Base-by-base conservation (phyloP, 2,329 filamentous ascomycete species). In the Chaetomiaceae sp. region DNA sequence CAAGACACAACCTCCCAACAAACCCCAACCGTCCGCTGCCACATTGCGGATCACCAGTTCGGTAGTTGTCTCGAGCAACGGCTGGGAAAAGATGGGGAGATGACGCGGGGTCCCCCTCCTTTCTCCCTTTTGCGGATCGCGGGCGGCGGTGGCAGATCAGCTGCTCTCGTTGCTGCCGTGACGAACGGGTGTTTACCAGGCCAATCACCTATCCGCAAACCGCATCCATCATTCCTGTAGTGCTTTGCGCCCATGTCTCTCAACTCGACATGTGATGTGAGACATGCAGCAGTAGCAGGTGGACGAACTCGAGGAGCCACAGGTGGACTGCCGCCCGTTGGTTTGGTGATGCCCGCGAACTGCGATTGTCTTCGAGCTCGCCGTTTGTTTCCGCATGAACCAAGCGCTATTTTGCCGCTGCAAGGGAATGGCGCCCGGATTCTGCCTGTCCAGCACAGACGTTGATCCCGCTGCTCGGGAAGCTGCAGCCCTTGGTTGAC, bases 261-360 rank as follows among this genome's bases (percentile, higher is more conserved):
- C 37, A n/a, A 12, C 33, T 35, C 27, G 35, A 43, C 29, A 33
- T 32, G 48, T 46, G 45, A 41, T n/a, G 45, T 51, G 48, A 24
- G 22, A 24, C 22, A n/a, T n/a, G n/a, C n/a, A n/a, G n/a, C n/a
- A 24, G 22, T 9, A 24, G 22, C 5, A 6, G 22, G 9, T 24
- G 22, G 22, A 24, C 22, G n/a, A n/a, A 24, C 22, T 24, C 22
- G 22, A 24, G 5, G 6, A 24, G n/a, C n/a, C n/a, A n/a, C n/a
- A 48, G 45, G 45, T 45, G 35, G 38, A 19, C 40, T 45, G 29
- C 19, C n/a, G 10, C 6, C n/a, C 18, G 24, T 41, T 6, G 20
- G 19, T 40, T 20, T 30, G 20, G 69, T 55, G 56, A 24, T 24
- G 63, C 69, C 33, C 29, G 38, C 10, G 37, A 26, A 18, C 34